Percentiles rank a stretch among this genome's conserved stretches.
These are phyloP conservation scores for Talaromyces nanjingensis DNA, from an alignment of 495 filamentous ascomycete species.

Conservation along the genomic window DNA sequence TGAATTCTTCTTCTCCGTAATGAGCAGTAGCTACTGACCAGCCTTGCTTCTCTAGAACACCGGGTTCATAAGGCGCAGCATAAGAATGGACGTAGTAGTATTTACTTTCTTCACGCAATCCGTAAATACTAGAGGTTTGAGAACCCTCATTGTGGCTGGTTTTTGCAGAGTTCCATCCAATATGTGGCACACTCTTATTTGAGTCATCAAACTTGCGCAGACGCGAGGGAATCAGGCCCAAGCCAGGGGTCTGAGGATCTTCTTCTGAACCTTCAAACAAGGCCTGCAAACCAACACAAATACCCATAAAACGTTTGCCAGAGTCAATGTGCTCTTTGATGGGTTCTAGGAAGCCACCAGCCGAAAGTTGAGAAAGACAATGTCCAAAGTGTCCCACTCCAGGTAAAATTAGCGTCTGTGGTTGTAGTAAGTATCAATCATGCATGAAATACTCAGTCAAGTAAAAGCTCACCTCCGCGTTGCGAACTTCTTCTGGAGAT, in stretches of 20 bases:
- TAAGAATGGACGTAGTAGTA: constrained; percentile 99
- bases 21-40: constrained; percentile 84
- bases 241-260: constrained; percentile 57
- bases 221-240: constrained; percentile 63
- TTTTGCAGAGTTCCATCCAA: constrained; percentile 92
- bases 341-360: constrained; percentile 73
- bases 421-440: constrained; percentile 14
- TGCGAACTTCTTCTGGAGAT: constrained; percentile 70
- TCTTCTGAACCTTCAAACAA: constrained; percentile 83
- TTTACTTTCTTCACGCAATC: constrained; percentile 70
- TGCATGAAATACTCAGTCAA: not conserved
- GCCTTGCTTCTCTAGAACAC: constrained; percentile 64
- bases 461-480: constrained; percentile 64
- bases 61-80: constrained; percentile 67
- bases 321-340: constrained; percentile 72
- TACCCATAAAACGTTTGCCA: constrained; percentile 95
- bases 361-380: constrained; percentile 75
- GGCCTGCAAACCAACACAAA: constrained; percentile 91
- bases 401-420: constrained; percentile 80
- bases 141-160: constrained; percentile 39
- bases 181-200: constrained; percentile 89
- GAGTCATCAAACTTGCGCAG: constrained; percentile 70
- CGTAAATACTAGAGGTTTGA: constrained; percentile 57
- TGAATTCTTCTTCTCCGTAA: constrained; percentile 86
- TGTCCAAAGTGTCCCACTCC: constrained; percentile 97